These are phyloP conservation scores for Diutina mesorugosa DNA, from an alignment of 1,139 yeast genomes.

Conservation along the genomic window DNA sequence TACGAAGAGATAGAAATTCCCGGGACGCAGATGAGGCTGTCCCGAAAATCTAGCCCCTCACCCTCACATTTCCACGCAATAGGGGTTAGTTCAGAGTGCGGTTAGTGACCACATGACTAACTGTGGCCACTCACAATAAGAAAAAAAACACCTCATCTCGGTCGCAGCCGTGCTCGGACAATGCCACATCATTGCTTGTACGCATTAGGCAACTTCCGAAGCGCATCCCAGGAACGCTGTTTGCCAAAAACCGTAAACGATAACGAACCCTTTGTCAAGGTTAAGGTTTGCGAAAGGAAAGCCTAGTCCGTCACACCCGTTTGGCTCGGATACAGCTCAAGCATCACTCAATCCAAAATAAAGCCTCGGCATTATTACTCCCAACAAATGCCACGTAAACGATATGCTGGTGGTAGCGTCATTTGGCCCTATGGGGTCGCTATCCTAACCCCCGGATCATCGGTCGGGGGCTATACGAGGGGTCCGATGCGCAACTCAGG, in stretches of 20 bases:
- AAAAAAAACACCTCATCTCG: not conserved
- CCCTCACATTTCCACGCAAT: not conserved
- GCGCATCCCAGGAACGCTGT: not conserved
- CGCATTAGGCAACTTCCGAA: not conserved
- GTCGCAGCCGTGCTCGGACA: not conserved
- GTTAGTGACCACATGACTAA: not conserved
- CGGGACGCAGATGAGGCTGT: not conserved
- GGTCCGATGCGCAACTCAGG: not conserved
- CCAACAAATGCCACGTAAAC: not conserved
- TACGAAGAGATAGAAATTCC: not conserved
- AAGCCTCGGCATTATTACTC: no score
- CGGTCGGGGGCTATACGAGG: not conserved
- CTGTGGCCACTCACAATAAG: not conserved
- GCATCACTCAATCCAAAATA: no score
- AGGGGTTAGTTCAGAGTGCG: not conserved
- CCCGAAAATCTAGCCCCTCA: not conserved
- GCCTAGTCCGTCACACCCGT: not conserved
- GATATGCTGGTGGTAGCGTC: not conserved
- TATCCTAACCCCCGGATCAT: not conserved
- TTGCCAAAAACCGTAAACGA: not conserved
- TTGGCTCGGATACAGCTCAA: no score
- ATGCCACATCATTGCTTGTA: not conserved
- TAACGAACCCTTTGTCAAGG: not conserved
- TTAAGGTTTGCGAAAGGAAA: not conserved
- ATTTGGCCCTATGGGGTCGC: not conserved